Percentiles rank a stretch among this genome's conserved stretches.
phyloP scores from a whole-genome alignment of 2,329 filamentous ascomycete genomes.

The Aspergillus japonicus region DNA sequence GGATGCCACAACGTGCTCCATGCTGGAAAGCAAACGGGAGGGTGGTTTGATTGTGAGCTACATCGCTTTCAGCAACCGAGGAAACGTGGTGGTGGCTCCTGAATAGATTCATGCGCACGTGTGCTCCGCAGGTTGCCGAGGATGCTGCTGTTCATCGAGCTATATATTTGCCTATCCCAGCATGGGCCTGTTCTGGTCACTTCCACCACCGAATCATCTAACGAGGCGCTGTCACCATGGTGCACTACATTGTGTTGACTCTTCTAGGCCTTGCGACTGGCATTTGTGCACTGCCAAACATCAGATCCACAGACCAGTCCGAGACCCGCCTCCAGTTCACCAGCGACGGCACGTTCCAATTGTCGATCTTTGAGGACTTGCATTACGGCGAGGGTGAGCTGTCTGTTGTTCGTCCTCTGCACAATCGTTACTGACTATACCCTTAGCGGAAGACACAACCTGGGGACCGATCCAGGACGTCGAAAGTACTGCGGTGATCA shows the following conservation, averaged over 20 bases:
- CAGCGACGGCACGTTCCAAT: constrained; percentile 42
- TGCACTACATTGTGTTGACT: background rate
- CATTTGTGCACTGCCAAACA: background rate
- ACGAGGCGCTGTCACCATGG: background rate
- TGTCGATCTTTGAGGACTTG: constrained; percentile 65
- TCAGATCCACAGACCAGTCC: too few species aligned
- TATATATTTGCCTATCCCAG: background rate
- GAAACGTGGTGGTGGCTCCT: too few species aligned
- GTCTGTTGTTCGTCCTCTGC: background rate
- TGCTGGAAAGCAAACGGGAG: background rate
- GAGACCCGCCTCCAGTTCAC: constrained; percentile 20
- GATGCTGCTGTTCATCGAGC: background rate
- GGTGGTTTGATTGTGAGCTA: background rate
- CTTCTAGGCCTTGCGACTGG: background rate
- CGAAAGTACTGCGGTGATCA: constrained; percentile 58
- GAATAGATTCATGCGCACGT: background rate
- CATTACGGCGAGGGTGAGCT: constrained; percentile 66
- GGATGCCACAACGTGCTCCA: background rate
- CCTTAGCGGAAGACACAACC: constrained; percentile 30
- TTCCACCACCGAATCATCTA: fast-evolving
- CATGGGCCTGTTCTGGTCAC: too few species aligned
- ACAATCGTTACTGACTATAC: background rate
- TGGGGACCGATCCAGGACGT: constrained; percentile 48
- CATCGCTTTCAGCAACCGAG: background rate
- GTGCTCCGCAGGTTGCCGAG: background rate